These are phyloP conservation scores for Sporothrix mexicana DNA, from an alignment of 2,329 filamentous ascomycete species.

Conservation along the genomic window DNA sequence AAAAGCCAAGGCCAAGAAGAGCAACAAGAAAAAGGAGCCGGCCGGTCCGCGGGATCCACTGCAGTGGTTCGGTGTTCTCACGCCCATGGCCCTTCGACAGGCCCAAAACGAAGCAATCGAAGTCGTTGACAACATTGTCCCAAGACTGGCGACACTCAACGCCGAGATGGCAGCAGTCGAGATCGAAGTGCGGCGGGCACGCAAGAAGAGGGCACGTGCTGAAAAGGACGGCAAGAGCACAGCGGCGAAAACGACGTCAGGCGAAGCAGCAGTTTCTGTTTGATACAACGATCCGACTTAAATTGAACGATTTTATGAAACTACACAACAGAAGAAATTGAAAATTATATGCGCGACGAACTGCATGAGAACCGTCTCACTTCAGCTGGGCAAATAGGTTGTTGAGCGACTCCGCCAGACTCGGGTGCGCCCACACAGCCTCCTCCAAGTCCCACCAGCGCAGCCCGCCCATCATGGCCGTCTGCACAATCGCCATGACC, in stretches of 20 bases:
- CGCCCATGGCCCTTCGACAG: constrained; percentile 58
- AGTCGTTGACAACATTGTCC: constrained; percentile 63
- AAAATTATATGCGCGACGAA: constrained; percentile 5
- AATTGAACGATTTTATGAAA: neutral
- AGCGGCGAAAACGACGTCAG: neutral
- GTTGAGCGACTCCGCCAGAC: constrained; percentile 57
- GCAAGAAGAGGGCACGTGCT: constrained; percentile 57
- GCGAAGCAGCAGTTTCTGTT: neutral
- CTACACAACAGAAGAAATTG: neutral
- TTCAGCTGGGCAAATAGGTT: constrained; percentile 55
- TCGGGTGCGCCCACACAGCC: constrained; percentile 58
- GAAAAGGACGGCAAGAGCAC: constrained; percentile 23
- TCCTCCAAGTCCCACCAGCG: constrained; percentile 53
- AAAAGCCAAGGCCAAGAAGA: constrained; percentile 29
- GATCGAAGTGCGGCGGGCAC: constrained; percentile 68
- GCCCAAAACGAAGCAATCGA: constrained; percentile 65
- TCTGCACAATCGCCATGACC: constrained; percentile 59
- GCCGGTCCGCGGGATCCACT: constrained; percentile 57
- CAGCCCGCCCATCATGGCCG: constrained; percentile 56
- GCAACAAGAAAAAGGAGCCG: constrained; percentile 27
- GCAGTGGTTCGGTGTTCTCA: constrained; percentile 62
- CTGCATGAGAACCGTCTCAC: too few relatives aligned
- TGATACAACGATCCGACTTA: neutral
- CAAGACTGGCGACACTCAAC: constrained; percentile 61
- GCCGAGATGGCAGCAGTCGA: constrained; percentile 69